phyloP scores from a whole-genome alignment of 139 green algal genomes.

The Tetratostichococcus sp. region DNA sequence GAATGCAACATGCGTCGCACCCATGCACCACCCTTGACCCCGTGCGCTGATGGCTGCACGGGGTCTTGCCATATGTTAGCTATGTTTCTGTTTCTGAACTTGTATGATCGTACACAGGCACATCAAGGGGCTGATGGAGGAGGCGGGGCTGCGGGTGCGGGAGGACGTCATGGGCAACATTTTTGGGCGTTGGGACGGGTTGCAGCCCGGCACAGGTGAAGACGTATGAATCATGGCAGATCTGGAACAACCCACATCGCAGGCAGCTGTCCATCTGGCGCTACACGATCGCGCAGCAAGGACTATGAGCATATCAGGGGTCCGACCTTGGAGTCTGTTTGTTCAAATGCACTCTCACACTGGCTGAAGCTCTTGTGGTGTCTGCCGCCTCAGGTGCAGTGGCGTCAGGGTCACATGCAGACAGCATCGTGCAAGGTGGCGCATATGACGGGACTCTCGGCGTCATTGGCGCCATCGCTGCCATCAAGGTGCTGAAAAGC shows the following conservation, averaged over 20 bases:
- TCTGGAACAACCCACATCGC: too few species aligned
- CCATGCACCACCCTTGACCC: too few species aligned
- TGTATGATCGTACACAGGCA: slow-evolving; percentile 37
- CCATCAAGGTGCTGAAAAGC: slow-evolving; percentile 60
- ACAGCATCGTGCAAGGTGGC: slow-evolving; percentile 78
- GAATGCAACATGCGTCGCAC: too few species aligned
- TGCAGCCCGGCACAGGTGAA: neutral
- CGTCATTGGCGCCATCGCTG: slow-evolving; percentile 76
- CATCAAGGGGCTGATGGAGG: slow-evolving; percentile 66
- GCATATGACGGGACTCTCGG: slow-evolving; percentile 79
- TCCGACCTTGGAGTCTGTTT: too few species aligned
- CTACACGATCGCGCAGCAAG: too few species aligned
- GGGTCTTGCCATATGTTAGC: neutral
- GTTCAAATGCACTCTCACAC: too few species aligned
- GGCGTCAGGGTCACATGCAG: slow-evolving; percentile 71
- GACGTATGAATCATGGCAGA: too few species aligned
- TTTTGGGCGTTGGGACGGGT: slow-evolving; percentile 67
- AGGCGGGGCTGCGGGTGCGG: slow-evolving; percentile 44
- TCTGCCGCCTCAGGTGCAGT: slow-evolving; percentile 33
- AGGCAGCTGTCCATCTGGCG: neutral
- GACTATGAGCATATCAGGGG: too few species aligned
- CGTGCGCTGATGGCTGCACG: too few species aligned
- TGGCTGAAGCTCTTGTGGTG: neutral
- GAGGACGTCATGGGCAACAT: slow-evolving; percentile 84
- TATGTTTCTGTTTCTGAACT: too few species aligned